Evolutionary conservation across 805 yeast species (phyloP).

Genomic region (Cephaloascus albidus): DNA sequence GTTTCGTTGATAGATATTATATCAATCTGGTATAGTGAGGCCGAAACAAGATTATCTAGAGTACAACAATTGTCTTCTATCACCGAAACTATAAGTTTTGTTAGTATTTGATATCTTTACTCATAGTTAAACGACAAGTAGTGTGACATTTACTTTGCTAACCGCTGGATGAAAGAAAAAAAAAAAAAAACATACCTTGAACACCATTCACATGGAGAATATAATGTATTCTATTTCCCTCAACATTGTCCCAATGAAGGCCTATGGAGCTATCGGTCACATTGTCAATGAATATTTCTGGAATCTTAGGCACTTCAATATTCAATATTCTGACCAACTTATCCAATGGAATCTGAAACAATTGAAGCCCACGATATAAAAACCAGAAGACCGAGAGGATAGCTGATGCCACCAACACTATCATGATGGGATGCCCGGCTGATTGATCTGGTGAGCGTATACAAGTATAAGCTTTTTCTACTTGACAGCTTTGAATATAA

Average conservation of each 20-base stretch:
- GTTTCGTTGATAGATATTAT: slow-evolving; percentile 29
- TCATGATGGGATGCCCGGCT: neutral
- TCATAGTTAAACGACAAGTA: too few species aligned
- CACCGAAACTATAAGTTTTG: slow-evolving; percentile 13
- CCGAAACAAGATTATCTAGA: slow-evolving; percentile 19
- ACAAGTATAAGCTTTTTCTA: too few species aligned
- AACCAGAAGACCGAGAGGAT: slow-evolving; percentile 24
- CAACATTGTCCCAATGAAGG: slow-evolving; percentile 42
- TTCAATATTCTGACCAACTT: slow-evolving; percentile 35
- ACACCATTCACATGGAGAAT: slow-evolving; percentile 29
- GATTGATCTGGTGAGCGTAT: neutral
- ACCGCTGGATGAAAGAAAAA: too few species aligned
- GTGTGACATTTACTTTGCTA: too few species aligned
- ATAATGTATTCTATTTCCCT: slow-evolving; percentile 11
- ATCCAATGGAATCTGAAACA: slow-evolving; percentile 34
- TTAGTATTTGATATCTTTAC: too few species aligned
- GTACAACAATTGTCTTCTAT: slow-evolving; percentile 24
- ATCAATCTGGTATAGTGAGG: slow-evolving; percentile 29
- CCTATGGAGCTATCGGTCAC: slow-evolving; percentile 34
- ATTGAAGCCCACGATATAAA: slow-evolving; percentile 24
- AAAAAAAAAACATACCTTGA: slow-evolving; percentile 8
- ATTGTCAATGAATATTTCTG: slow-evolving; percentile 45
- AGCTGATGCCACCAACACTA: slow-evolving; percentile 1
- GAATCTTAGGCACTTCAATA: slow-evolving; percentile 47
- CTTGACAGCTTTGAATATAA: too few species aligned